These are phyloP conservation scores for Echeveria elegans DNA, from an alignment of 164 flowering plant genomes.

Conservation along the genomic window DNA sequence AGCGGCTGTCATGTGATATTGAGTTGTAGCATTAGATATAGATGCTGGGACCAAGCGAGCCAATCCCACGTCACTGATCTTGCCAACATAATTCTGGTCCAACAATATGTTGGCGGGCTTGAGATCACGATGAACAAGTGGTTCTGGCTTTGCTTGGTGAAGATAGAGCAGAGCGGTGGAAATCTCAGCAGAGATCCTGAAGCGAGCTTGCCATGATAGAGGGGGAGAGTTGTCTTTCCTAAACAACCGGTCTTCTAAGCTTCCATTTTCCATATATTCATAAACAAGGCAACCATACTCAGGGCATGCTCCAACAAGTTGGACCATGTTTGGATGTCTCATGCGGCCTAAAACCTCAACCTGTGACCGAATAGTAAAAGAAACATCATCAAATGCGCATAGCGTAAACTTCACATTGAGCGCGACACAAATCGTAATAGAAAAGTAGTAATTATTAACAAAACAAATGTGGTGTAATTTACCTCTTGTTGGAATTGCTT, in stretches of 20 bases:
- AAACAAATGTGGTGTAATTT: background rate
- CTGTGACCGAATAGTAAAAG: slow-evolving; percentile 16
- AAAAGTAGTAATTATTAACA: background rate
- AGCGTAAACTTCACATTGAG: background rate
- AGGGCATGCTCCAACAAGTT: slow-evolving; percentile 55
- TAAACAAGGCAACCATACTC: slow-evolving; percentile 56
- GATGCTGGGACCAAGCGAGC: slow-evolving; percentile 49
- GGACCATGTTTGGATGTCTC: slow-evolving; percentile 59
- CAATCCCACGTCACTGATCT: slow-evolving; percentile 53
- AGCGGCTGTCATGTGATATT: slow-evolving; percentile 47
- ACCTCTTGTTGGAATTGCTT: slow-evolving; percentile 80
- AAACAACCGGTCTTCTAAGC: slow-evolving; percentile 49
- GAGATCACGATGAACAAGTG: slow-evolving; percentile 61
- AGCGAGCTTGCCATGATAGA: slow-evolving; percentile 41
- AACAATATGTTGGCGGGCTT: slow-evolving; percentile 62
- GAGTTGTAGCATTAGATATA: slow-evolving; percentile 28
- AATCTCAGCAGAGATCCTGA: slow-evolving; percentile 49
- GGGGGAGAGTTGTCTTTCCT: slow-evolving; percentile 36
- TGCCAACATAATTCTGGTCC: slow-evolving; percentile 32
- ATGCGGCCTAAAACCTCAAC: slow-evolving; percentile 43
- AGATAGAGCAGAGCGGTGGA: slow-evolving; percentile 48
- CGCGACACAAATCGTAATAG: background rate
- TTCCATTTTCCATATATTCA: slow-evolving; percentile 56
- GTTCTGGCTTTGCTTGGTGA: slow-evolving; percentile 49
- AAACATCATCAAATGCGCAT: background rate